phyloP scores from a whole-genome alignment of 2,329 filamentous ascomycete species.

The Camillea tinctor region DNA sequence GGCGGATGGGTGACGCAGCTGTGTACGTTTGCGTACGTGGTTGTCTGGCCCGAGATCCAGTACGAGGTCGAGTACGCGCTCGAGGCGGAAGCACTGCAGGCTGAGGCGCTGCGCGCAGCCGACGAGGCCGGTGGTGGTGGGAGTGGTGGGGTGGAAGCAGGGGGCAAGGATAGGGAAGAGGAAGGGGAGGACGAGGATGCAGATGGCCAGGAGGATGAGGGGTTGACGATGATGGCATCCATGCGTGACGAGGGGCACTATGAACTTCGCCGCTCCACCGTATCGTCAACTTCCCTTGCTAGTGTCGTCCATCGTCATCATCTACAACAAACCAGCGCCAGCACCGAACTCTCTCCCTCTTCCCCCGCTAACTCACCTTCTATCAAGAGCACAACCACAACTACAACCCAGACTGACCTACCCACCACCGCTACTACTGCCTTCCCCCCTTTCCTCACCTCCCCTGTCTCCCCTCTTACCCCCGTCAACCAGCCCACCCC shows the following conservation, averaged over 20 bases:
- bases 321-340: too few species aligned
- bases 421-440: background rate
- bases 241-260: slow-evolving; percentile 11
- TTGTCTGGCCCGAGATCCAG: slow-evolving; percentile 79
- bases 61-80: slow-evolving; percentile 74
- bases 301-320: too few species aligned
- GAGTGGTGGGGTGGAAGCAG: background rate
- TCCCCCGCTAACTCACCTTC: too few species aligned
- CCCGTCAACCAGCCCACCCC: background rate
- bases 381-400: too few species aligned
- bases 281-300: too few species aligned
- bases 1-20: slow-evolving; percentile 93
- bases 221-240: background rate
- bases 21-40: slow-evolving; percentile 85
- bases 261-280: background rate
- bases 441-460: background rate
- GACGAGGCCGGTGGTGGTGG: background rate
- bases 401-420: too few species aligned
- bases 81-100: slow-evolving; percentile 59
- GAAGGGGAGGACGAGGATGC: background rate
- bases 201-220: slow-evolving; percentile 13
- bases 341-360: too few species aligned
- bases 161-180: background rate
- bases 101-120: slow-evolving; percentile 25
- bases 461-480: background rate